Evolutionary conservation across 352 stramenopile species (phyloP), one percentile per base, ranked within the genome.

Genomic region (Pythium aristosporum): DNA sequence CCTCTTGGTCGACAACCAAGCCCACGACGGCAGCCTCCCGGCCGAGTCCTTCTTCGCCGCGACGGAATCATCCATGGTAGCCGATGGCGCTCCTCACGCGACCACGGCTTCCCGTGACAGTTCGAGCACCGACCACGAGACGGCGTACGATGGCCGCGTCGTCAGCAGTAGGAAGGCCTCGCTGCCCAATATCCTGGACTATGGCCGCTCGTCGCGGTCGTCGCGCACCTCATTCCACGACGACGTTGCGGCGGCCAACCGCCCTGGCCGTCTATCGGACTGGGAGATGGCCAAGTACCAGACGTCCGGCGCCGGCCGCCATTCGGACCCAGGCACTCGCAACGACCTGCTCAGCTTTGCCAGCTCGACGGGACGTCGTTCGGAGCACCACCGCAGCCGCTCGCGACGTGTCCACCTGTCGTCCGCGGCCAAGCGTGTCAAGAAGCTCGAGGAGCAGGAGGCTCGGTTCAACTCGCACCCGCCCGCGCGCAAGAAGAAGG

Each of bases 401-500:
- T 48, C 71, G 9, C 74, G 74, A 18, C 86, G 86, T 23, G 79
- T 93, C 57, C 82, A 93, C 54, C 69, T 91, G 60, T 93, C 85
- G 30, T 91, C 85, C 15, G 85, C 82, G 11, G 85, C 85, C 48
- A 93, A 93, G 76, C 85, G 85, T 50, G 79, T 91, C 11, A 91
- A 93, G 69, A 87, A 77, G 55, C 76, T 91, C n/a, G 85, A 93
- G 54, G 85, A 93, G 51, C 74, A 88, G 43, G 85, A 93, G 61
- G 84, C 84, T 15, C 79, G 82, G 18, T 91, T 91, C 58, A 77
- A 57, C 64, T 77, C 57, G 51, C 69, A 52, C 56, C 76, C 63
- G 2, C 54, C 52, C 43, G 51, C 52, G 59, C 67, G 42, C 50
- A 68, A 72, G 32, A 82, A 79, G 63, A 80, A 76, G 37, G 52